Base-by-base conservation (phyloP, 768 basidiomycete species). In the Termitomyces sp. region DNA sequence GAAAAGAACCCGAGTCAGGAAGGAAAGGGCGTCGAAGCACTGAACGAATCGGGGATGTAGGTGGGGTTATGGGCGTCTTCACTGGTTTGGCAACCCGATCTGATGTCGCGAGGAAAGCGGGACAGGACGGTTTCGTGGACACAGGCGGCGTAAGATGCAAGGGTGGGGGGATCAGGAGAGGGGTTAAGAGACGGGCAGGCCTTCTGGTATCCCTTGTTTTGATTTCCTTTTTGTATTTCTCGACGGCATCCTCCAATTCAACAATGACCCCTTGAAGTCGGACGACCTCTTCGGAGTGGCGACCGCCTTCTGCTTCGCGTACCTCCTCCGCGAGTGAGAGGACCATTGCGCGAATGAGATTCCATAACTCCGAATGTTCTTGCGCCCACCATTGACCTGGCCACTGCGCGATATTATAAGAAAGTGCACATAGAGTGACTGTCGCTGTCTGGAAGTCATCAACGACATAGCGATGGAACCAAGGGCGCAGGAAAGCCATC, bases 311-410 rank as follows among this genome's bases (percentile, higher is more conserved):
- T 56, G 81, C 79, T 67, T 81, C 83, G 53, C 80, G 78, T 55
- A 90, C 77, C 71, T 91, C 88, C 68, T 89, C 89, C 16, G 80
- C 85, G 35, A 91, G 73, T 40, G 87, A 80, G 60, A 81, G 76
- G 38, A 84, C 79, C 70, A 87, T 85, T 38, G 82, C 79, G 48
- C 80, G 79, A 38, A 89, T 79, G 46, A 89, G 77, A 54, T 82
- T 76, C 70, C 78, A 80, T 67, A 88, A 79, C 74, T 89, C 89
- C 5, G 78, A 71, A 69, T 86, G 86, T 65, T 89, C 85, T 55
- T 79, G 80, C 32, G 81, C 79, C 87, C 89, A 91, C 80, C 83
- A 83, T 65, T 82, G 82, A 22, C 84, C 84, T 24, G 88, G 87
- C 89, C 89, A 91, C 62, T 80, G 79, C 6, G 85, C 83, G 63